Evolutionary conservation across 1,139 yeast genomes (phyloP), one percentile per base, ranked within the genome.

Genomic region (Yamadazyma jaroonii): DNA sequence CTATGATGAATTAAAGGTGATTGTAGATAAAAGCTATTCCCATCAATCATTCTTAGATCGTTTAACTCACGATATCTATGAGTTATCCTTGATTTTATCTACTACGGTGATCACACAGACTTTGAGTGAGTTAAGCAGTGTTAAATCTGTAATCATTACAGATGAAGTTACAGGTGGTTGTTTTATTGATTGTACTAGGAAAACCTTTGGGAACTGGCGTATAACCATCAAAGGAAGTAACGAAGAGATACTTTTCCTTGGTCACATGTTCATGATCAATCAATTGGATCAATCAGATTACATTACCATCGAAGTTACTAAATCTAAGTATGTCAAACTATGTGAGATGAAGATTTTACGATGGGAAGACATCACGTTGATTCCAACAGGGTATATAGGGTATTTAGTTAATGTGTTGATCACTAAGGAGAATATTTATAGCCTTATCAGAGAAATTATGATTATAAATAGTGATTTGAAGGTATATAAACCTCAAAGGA

Each of bases 311-410:
- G 48, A 41, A 22, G 23, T 45, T 9, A 30, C 42, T 3, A 36
- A 28, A 24, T 5, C 22, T 6, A 36, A 33, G n/a, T 36, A 35
- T 25, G 11, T 27, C n/a, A 29, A 33, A 10, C 23, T 42, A 8
- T 30, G 43, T 33, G 37, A 37, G 4, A 34, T 40, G 17, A 29
- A 28, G 2, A 29, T 36, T 3, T 20, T 41, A 11, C 9, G 26
- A 3, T 12, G 25, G 17, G 10, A 17, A 15, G 42, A 39, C 29
- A 36, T 37, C 15, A 27, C 42, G 6, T 36, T 43, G 8, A 34
- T 45, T 10, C 48, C 48, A 10, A 41, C 42, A 8, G 48, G 48
- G 9, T 42, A 43, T 32, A 15, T 31, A 17, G 48, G 48, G 3
- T 43, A 36, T 20, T 29, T 43, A 15, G 40, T 43, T n/a, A 40